phyloP scores from a whole-genome alignment of 1,139 yeast species.

The Geotrichum aggregatum region DNA sequence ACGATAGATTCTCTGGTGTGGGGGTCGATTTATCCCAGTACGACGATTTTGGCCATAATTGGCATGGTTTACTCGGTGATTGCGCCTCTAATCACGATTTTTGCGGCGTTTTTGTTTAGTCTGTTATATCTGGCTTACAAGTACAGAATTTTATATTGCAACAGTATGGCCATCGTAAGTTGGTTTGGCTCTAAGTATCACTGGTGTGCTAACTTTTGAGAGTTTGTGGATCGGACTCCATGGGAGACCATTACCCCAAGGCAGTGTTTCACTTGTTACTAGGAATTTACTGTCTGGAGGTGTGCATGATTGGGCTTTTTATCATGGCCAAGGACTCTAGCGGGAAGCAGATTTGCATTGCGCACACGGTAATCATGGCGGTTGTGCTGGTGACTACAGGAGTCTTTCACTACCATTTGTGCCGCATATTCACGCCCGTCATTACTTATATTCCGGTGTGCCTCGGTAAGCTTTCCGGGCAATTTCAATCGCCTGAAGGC shows the following conservation, averaged over 20 bases:
- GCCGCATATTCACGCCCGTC: conserved; percentile 19
- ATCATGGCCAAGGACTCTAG: conserved; percentile 51
- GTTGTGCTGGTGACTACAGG: conserved; percentile 19
- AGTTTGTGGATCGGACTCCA: conserved; percentile 55
- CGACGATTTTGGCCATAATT: conserved; percentile 71
- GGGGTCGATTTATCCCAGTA: conserved; percentile 76
- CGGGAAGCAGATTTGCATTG: conserved; percentile 35
- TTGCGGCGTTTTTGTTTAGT: conserved; percentile 55
- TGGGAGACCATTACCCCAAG: conserved; percentile 65
- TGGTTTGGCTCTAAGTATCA: not conserved
- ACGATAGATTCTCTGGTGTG: conserved; percentile 51
- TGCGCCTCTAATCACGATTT: conserved; percentile 69
- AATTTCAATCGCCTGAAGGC: not conserved
- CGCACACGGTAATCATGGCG: conserved; percentile 26
- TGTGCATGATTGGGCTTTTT: conserved; percentile 71
- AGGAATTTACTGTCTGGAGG: conserved; percentile 76
- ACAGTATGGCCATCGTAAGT: conserved; percentile 32
- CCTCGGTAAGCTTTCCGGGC: conserved; percentile 1
- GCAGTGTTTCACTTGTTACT: conserved; percentile 72
- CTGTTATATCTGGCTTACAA: conserved; percentile 63
- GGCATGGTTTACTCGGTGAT: conserved; percentile 72
- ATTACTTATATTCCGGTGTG: conserved; percentile 21
- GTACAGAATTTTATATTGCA: conserved; percentile 51
- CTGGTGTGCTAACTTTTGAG: conserved; percentile 6
- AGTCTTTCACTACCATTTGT: conserved; percentile 21